These are phyloP conservation scores for Climacium dendroides DNA, from an alignment of 225 moss, liverwort and hornwort species.

Conservation along the genomic window DNA sequence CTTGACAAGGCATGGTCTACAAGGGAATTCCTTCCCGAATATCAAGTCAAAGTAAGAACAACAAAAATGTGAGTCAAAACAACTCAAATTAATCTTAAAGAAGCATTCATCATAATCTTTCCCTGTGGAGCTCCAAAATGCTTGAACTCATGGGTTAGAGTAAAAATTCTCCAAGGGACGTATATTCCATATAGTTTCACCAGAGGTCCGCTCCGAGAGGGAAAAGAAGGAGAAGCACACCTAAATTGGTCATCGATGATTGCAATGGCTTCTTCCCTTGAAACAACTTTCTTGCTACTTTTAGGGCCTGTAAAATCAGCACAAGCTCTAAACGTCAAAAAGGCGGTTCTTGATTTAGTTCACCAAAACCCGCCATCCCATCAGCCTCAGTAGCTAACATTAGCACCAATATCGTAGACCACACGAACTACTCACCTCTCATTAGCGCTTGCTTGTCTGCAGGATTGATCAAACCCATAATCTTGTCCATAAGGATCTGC, in stretches of 20 bases:
- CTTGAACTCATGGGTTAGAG: not conserved
- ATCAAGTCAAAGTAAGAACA: not conserved
- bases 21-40: not conserved
- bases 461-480: slow-evolving; percentile 85
- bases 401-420: not conserved
- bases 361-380: not conserved
- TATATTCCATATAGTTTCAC: not conserved
- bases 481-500: slow-evolving; percentile 98
- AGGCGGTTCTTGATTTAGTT: not conserved
- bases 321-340: not conserved
- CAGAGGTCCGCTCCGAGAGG: not conserved
- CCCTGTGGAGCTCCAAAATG: not conserved
- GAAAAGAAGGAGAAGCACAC: slow-evolving; percentile 9
- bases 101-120: not conserved
- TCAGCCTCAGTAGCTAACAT: not conserved
- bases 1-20: not conserved
- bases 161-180: not conserved
- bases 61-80: not conserved
- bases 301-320: slow-evolving; percentile 32
- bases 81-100: not conserved
- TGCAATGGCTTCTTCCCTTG: slow-evolving; percentile 77
- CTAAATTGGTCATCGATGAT: slow-evolving; percentile 93
- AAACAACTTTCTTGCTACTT: slow-evolving; percentile 52
- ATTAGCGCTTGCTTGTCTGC: slow-evolving; percentile 50
- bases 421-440: slow-evolving; percentile 43